Percentiles rank a stretch among this genome's conserved stretches.
phyloP scores from a whole-genome alignment of 345 rosid species.

The Aethionema arabicum region DNA sequence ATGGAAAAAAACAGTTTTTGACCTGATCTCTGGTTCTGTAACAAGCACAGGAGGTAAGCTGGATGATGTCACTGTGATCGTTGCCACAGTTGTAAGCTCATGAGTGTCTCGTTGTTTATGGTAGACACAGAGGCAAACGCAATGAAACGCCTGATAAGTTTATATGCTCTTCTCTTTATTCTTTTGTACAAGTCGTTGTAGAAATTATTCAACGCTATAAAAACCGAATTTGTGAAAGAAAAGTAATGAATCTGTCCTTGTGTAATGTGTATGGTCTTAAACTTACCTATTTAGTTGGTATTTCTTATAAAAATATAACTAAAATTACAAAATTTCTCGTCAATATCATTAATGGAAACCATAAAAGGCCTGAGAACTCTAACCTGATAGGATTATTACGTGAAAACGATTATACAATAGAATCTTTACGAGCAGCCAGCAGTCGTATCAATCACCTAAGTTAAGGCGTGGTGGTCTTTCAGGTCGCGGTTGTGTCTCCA shows the following conservation, averaged over 20 bases:
- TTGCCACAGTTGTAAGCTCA: conserved; percentile 52
- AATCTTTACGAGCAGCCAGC: conserved; percentile 11
- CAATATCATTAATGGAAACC: conserved; percentile 11
- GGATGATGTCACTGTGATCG: conserved; percentile 81
- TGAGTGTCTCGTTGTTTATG: conserved; percentile 20
- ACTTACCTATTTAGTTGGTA: conserved; percentile 22
- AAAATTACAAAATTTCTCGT: conserved; percentile 29
- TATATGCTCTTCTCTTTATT: conserved; percentile 8
- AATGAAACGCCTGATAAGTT: neutral
- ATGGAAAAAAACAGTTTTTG: neutral
- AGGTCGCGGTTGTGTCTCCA: conserved; percentile 41
- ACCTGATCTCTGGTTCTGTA: conserved; percentile 20
- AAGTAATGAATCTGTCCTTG: neutral
- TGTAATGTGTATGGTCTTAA: conserved; percentile 7
- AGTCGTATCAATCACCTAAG: conserved; percentile 29
- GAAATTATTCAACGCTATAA: conserved; percentile 10
- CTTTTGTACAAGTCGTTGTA: conserved; percentile 25
- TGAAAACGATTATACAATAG: conserved; percentile 23
- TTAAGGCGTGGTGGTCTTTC: conserved; percentile 23
- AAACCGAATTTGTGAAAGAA: neutral
- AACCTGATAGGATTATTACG: conserved; percentile 34
- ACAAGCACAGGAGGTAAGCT: conserved; percentile 73
- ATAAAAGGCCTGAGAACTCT: conserved; percentile 5
- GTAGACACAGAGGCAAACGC: too few relatives aligned
- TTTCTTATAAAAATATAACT: conserved; percentile 10